Conservation (phyloP, 306 rosid species). For the Castanopsis chinensis region DNA sequence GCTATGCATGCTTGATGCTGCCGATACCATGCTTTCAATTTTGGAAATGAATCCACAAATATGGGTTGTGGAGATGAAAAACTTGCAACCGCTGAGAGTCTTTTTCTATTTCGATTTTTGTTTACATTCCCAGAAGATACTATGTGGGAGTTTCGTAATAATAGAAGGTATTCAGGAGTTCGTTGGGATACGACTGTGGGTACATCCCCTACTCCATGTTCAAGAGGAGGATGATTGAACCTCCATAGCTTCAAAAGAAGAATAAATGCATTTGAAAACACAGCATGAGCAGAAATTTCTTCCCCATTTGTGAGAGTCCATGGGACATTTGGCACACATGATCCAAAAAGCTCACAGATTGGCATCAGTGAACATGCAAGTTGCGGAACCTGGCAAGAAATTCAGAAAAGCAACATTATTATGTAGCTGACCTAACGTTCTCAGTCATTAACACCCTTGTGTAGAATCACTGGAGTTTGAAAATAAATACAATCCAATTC, state of each 20-base stretch:
- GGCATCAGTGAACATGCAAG: constrained; percentile 98
- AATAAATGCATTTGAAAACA: constrained; percentile 92
- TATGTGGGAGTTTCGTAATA: constrained; percentile 77
- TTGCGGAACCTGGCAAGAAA: constrained; percentile 77
- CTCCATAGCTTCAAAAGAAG: constrained; percentile 94
- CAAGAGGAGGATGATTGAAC: constrained; percentile 92
- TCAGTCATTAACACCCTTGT: not conserved
- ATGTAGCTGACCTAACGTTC: not conserved
- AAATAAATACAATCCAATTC: not conserved
- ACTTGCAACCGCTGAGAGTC: constrained; percentile 75
- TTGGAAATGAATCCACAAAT: constrained; percentile 93
- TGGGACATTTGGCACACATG: constrained; percentile 80
- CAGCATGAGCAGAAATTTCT: constrained; percentile 86
- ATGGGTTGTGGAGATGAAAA: constrained; percentile 73
- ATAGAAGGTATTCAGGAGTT: constrained; percentile 90
- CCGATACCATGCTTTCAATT: constrained; percentile 86
- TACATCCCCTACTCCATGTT: constrained; percentile 86
- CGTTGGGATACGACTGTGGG: constrained; percentile 93
- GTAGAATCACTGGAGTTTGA: not conserved
- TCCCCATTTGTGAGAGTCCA: constrained; percentile 74
- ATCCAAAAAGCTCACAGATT: constrained; percentile 96
- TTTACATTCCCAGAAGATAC: constrained; percentile 53
- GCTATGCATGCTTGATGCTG: constrained; percentile 99
- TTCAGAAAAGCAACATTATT: constrained; percentile 17
- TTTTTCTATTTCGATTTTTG: constrained; percentile 64